Percentiles rank a stretch among this genome's conserved stretches.
phyloP scores from a whole-genome alignment of 345 rosid species.

The Pseudoturritis turrita region DNA sequence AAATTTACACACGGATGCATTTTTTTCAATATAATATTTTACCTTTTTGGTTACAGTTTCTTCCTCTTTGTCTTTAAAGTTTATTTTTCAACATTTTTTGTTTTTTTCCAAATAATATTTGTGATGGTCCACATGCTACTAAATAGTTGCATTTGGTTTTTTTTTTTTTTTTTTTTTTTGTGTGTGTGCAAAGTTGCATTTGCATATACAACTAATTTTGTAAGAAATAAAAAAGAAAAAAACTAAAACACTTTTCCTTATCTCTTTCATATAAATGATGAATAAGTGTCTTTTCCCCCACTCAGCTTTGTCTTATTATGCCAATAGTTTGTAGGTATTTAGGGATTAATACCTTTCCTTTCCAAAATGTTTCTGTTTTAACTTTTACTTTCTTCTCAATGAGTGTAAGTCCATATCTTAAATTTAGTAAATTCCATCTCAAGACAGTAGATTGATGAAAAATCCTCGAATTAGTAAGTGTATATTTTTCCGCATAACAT shows the following conservation, averaged over 20 bases:
- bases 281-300: conserved; percentile 8
- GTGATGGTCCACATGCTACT: conserved; percentile 16
- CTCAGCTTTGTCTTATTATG: conserved; percentile 13
- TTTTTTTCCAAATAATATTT: not conserved
- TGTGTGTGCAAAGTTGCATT: too few species aligned
- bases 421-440: not conserved
- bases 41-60: conserved; percentile 21
- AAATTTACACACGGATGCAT: conserved; percentile 21
- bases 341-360: not conserved
- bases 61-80: conserved; percentile 23
- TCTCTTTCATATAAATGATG: not conserved
- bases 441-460: not conserved
- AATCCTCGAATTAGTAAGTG: not conserved
- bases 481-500: not conserved
- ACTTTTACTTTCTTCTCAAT: not conserved
- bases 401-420: conserved; percentile 7
- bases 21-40: not conserved
- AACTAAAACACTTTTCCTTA: not conserved
- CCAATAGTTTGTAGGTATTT: not conserved
- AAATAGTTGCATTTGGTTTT: conserved; percentile 11
- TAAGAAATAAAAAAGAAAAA: not conserved
- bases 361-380: conserved; percentile 2
- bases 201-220: not conserved
- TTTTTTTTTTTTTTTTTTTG: too few species aligned
- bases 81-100: not conserved